phyloP scores from a whole-genome alignment of 2,329 filamentous ascomycete species.

The Raffaelea ambrosiae region DNA sequence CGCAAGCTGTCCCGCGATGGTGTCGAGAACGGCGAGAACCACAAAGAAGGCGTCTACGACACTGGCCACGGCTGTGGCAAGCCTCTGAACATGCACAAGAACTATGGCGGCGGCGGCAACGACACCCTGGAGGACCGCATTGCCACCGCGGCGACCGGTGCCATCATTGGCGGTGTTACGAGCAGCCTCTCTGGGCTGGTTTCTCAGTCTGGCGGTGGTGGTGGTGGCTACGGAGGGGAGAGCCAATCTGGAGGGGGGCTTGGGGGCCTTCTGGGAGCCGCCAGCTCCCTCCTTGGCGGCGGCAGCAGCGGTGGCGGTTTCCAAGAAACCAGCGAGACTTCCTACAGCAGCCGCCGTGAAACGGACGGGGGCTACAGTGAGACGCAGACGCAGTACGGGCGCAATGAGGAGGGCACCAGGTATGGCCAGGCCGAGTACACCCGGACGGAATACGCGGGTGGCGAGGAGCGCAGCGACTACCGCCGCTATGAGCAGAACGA shows the following conservation, averaged over 20 bases:
- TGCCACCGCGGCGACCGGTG: constrained; percentile 44
- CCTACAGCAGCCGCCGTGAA: constrained; percentile 39
- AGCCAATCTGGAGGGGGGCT: constrained; percentile 36
- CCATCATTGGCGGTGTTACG: constrained; percentile 47
- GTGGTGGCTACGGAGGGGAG: background rate
- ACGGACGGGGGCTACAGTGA: constrained; percentile 54
- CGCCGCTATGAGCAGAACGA: constrained; percentile 48
- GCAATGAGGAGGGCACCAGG: constrained; percentile 35
- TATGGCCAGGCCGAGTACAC: constrained; percentile 54
- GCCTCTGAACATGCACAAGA: constrained; percentile 71
- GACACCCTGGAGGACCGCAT: constrained; percentile 48
- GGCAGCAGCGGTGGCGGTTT: constrained; percentile 11
- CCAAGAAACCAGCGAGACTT: constrained; percentile 39
- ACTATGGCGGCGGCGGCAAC: constrained; percentile 35
- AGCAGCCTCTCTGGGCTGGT: constrained; percentile 4
- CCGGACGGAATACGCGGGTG: constrained; percentile 48
- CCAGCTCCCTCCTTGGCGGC: constrained; percentile 50
- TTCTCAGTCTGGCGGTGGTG: background rate
- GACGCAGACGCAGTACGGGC: constrained; percentile 53
- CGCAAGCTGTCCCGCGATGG: constrained; percentile 69
- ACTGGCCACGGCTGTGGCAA: constrained; percentile 74
- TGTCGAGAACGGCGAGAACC: constrained; percentile 69
- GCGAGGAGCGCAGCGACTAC: constrained; percentile 51
- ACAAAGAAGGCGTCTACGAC: constrained; percentile 78
- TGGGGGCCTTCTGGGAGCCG: constrained; percentile 60